A percentile compares a stretch with the other conserved stretches of the same genome.
Evolutionary conservation across 163 green algal genomes (phyloP).

Genomic region (Volvox carteri): DNA sequence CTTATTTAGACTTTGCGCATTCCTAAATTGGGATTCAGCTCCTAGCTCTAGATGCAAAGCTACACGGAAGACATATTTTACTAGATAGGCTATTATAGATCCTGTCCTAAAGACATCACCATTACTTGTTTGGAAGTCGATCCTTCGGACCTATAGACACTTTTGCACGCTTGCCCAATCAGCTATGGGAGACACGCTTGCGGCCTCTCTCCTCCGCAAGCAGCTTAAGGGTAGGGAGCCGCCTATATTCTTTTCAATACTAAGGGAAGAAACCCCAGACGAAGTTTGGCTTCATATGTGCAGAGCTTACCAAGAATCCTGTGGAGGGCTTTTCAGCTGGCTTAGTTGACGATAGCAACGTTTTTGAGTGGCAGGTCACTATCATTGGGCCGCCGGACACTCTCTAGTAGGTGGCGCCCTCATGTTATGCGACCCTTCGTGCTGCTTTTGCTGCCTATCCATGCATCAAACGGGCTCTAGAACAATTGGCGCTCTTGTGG

Average conservation of each 20-base stretch:
- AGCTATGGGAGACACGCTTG: constrained; percentile 43
- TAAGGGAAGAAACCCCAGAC: constrained; percentile 33
- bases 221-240: constrained; percentile 71
- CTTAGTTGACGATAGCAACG: constrained; percentile 96
- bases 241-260: not conserved
- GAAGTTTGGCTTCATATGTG: not conserved
- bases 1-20: too few species aligned
- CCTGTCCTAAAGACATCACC: too few species aligned
- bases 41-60: too few species aligned
- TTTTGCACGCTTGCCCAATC: not conserved
- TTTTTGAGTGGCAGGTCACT: constrained; percentile 99
- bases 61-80: too few species aligned
- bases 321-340: constrained; percentile 99
- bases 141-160: not conserved
- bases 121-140: not conserved
- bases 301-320: constrained; percentile 97
- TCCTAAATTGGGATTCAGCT: too few species aligned
- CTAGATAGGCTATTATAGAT: too few species aligned
- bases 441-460: not conserved
- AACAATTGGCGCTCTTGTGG: not conserved
- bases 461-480: not conserved
- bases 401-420: constrained; percentile 87
- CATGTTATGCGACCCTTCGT: not conserved
- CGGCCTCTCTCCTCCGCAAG: constrained; percentile 68
- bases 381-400: constrained; percentile 99